phyloP scores from a whole-genome alignment of 2,329 filamentous ascomycete species.

The Alternaria incomplexa region DNA sequence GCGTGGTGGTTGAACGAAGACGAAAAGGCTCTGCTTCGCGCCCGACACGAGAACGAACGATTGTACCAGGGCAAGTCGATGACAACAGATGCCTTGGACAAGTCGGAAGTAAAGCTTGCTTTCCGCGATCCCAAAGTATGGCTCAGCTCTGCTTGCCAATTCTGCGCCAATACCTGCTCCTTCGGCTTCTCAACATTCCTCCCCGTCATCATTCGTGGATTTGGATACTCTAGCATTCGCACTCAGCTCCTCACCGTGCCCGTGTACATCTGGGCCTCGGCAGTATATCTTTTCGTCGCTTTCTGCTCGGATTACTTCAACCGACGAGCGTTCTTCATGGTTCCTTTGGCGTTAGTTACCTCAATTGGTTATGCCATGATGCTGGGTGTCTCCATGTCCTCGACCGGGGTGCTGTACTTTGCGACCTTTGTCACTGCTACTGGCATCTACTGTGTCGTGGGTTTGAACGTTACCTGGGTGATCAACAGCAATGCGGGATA shows the following conservation, averaged over 20 bases:
- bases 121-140: conserved; percentile 64
- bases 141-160: conserved; percentile 60
- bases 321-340: conserved; percentile 28
- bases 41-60: conserved; percentile 55
- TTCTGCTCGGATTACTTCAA: conserved; percentile 26
- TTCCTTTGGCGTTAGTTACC: conserved; percentile 40
- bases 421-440: conserved; percentile 59
- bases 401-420: conserved; percentile 52
- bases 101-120: conserved; percentile 84
- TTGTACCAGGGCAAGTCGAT: conserved; percentile 60
- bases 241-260: conserved; percentile 36
- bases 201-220: conserved; percentile 31
- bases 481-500: conserved; percentile 54
- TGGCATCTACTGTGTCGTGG: conserved; percentile 61
- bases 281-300: conserved; percentile 27
- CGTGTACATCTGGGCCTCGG: conserved; percentile 29
- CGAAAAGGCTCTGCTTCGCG: conserved; percentile 58
- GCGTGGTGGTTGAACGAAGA: conserved; percentile 57
- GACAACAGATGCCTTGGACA: conserved; percentile 85
- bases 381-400: conserved; percentile 34
- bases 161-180: conserved; percentile 19
- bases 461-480: conserved; percentile 61
- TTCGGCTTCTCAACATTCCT: conserved; percentile 28
- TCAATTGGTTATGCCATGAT: conserved; percentile 57
- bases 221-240: conserved; percentile 26